Conservation (phyloP, 306 rosid genomes). For the Rosa persica region DNA sequence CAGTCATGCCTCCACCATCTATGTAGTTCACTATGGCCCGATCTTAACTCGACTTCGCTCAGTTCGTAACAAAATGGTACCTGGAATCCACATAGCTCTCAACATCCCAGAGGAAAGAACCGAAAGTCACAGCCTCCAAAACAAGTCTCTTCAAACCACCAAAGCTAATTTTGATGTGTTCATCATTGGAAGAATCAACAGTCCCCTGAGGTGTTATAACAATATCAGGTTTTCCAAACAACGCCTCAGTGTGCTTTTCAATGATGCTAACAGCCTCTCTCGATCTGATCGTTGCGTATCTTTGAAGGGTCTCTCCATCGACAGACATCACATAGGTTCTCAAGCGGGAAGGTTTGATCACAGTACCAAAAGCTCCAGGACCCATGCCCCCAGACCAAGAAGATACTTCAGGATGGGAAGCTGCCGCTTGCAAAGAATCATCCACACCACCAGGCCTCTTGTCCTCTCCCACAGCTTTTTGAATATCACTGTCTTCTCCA, state of each 20-base stretch:
- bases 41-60: slow-evolving; percentile 23
- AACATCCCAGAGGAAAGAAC: slow-evolving; percentile 93
- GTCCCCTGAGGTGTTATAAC: slow-evolving; percentile 60
- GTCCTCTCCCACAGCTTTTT: slow-evolving; percentile 33
- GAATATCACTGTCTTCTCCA: slow-evolving; percentile 40
- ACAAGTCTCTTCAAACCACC: slow-evolving; percentile 79
- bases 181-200: slow-evolving; percentile 65
- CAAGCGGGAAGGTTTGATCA: slow-evolving; percentile 55
- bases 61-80: slow-evolving; percentile 78
- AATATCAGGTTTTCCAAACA: slow-evolving; percentile 84
- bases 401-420: slow-evolving; percentile 65
- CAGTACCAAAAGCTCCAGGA: slow-evolving; percentile 41
- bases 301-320: slow-evolving; percentile 83
- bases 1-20: slow-evolving; percentile 11
- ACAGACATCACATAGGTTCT: slow-evolving; percentile 84
- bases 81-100: slow-evolving; percentile 88
- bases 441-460: slow-evolving; percentile 29
- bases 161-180: slow-evolving; percentile 71
- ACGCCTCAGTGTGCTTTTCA: slow-evolving; percentile 89
- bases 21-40: slow-evolving; percentile 16
- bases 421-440: slow-evolving; percentile 30
- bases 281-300: slow-evolving; percentile 85
- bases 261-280: slow-evolving; percentile 81
- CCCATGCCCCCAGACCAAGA: slow-evolving; percentile 44
- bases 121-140: slow-evolving; percentile 87